Evolutionary conservation across 345 rosid genomes (phyloP).

Genomic region (Eutrema yunnanense): DNA sequence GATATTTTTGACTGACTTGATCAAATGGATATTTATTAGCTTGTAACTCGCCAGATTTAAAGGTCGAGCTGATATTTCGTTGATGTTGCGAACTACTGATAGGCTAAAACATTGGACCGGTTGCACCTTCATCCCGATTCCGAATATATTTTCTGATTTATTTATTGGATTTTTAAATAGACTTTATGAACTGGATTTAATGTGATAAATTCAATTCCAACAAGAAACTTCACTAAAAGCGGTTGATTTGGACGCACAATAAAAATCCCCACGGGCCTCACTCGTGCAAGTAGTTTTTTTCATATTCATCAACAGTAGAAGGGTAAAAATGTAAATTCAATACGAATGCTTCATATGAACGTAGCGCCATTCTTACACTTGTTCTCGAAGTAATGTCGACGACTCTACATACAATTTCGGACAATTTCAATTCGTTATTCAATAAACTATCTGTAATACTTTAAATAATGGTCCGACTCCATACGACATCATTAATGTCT

Average conservation of each 20-base stretch:
- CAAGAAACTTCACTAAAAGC: neutral
- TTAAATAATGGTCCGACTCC: neutral
- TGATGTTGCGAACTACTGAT: no score
- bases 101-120: no score
- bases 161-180: no score
- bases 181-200: no score
- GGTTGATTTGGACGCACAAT: neutral
- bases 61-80: no score
- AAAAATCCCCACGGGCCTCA: neutral
- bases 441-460: neutral
- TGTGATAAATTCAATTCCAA: no score
- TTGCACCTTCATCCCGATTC: no score
- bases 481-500: neutral
- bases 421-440: neutral
- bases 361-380: constrained; percentile 21
- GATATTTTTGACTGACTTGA: no score
- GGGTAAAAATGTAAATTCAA: constrained; percentile 10
- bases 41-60: no score
- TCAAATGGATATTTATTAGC: no score
- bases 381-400: constrained; percentile 5
- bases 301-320: neutral
- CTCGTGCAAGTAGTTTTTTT: neutral
- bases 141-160: no score
- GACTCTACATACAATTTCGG: neutral
- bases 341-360: constrained; percentile 19